Evolutionary conservation across 2,329 filamentous ascomycete species (phyloP), one percentile per base, ranked within the genome.

Genomic region (Fusarium annulatum): DNA sequence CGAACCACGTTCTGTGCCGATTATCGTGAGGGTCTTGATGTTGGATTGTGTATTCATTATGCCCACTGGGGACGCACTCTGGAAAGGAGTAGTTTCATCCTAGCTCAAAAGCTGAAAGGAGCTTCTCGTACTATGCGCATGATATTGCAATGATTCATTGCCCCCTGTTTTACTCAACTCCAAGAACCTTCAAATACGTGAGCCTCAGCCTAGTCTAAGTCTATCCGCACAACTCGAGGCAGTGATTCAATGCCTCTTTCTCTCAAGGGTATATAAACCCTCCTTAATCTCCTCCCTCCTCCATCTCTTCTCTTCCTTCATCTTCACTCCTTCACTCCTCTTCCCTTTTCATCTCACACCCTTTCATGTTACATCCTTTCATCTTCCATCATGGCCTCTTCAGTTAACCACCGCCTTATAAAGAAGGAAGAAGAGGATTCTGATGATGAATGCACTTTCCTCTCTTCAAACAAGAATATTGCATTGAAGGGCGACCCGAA

Each of bases 381-480:
- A 10, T 16, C 18, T 16, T 11, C 0, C 9, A 8, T 6, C 16
- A 52, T 52, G 49, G 6, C 10, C 14, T 0, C 9, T 26, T 2
- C 9, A 26, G n/a, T 11, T 0, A 15, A 16, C 11, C 16, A 18
- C 2, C 16, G 0, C 8, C 0, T 7, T 2, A 10, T 34, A 2
- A 52, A 52, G 33, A 36, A 52, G 3, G 49, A 36, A 1, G 23
- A 12, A 28, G 2, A 26, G 0, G 23, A 21, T 16, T 9, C 12
- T 9, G 5, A 38, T 21, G 23, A 38, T 1, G 9, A 36, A 11
- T 6, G 0, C 3, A 2, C 14, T 21, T 21, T 21, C 1, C 12
- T 8, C 0, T 34, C 5, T 7, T 23, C 21, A 5, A 6, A 2
- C 12, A 52, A 34, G 3, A 15, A 2, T 16, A 0, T 0, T 8